Evolutionary conservation across 352 stramenopile species (phyloP).

Genomic region (Phytophthora tubulina): DNA sequence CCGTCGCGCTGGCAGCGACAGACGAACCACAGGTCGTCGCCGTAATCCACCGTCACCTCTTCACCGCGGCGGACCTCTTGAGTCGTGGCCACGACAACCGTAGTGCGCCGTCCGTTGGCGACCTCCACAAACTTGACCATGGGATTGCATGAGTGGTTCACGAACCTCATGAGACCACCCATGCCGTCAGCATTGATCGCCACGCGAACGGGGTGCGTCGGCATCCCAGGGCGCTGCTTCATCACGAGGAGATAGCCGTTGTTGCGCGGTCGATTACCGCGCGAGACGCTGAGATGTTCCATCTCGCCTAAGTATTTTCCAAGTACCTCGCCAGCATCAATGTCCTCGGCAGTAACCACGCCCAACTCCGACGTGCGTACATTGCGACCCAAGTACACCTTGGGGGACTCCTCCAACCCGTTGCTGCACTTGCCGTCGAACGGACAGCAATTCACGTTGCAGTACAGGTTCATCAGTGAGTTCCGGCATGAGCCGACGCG

Average conservation of each 20-base stretch:
- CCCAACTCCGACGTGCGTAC: neutral
- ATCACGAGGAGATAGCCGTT: neutral
- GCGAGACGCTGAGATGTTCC: neutral
- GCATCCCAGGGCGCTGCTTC: neutral
- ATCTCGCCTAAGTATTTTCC: constrained; percentile 1
- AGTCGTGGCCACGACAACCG: neutral
- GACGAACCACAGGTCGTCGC: neutral
- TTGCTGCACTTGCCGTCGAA: constrained; percentile 7
- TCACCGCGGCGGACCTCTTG: neutral
- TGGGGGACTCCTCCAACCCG: neutral
- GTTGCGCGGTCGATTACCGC: neutral
- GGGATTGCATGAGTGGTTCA: neutral
- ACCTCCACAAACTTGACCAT: neutral
- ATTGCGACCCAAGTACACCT: neutral
- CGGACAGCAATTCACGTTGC: constrained; percentile 17
- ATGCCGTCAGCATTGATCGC: neutral
- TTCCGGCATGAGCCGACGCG: neutral
- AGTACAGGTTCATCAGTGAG: constrained; percentile 2
- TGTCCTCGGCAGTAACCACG: neutral
- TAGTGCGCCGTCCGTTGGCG: neutral
- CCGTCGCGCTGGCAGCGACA: neutral
- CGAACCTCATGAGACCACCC: neutral
- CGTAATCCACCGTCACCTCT: neutral
- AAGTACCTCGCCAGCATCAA: constrained; percentile 2
- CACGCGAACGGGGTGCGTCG: neutral